Evolutionary conservation across 176 grass and related monocot species (phyloP), one percentile per base, ranked within the genome.

Genomic region (Lolium multiflorum): DNA sequence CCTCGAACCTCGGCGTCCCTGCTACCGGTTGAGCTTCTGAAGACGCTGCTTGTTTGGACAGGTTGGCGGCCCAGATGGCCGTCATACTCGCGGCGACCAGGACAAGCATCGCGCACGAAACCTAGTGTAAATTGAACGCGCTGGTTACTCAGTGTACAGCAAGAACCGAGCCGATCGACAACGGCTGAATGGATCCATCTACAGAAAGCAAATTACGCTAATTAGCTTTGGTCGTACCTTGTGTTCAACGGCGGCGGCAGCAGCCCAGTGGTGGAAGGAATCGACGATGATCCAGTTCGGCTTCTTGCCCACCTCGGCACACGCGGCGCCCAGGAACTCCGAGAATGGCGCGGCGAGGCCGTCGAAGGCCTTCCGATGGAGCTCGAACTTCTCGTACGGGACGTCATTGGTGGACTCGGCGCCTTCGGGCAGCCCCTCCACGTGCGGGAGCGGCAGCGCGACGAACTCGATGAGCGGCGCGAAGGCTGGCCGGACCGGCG

Each of bases 1-100:
- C 18, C 84, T 94, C 89, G 71, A 78, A 79, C 62, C 9, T 8
- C 20, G 73, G 62, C 25, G 62, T 5, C 24, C 14, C 25, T 7
- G 62, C 25, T 0, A 5, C 13, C 13, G 25, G 6, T 16, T 6
- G 62, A 11, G 4, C 28, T 65, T 15, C 3, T 13, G 13, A 5
- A 4, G 5, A 9, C 13, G 62, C 62, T 11, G 62, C 12, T 0
- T 65, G 62, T 2, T 65, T 13, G 5, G 62, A 2, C 62, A 7
- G 25, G 22, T 46, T 46, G 5, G 0, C 14, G 5, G 62, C 62
- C 5, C 11, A 64, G 25, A 0, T 2, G 25, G 62, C 62, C 12
- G 14, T 31, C 5, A 65, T 13, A 1, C 2, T 65, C 3, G 62
- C 62, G 12, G 64, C 64, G 15, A 13, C 64, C 3, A 38, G 26